These are phyloP conservation scores for Scedosporium dehoogii DNA, from an alignment of 2,329 filamentous ascomycete species.

Conservation along the genomic window DNA sequence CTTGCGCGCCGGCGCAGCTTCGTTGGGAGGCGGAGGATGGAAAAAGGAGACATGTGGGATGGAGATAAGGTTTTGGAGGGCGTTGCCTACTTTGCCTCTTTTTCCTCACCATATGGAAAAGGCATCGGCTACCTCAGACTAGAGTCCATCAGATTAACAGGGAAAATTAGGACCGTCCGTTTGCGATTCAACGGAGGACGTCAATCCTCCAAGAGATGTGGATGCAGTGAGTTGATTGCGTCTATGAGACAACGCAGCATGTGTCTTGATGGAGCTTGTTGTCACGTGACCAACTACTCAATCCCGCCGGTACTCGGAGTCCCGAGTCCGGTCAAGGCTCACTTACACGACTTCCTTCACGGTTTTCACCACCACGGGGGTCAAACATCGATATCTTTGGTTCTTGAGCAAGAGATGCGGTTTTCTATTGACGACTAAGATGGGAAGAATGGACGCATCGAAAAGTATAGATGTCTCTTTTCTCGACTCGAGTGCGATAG, in stretches of 20 bases:
- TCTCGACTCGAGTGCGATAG: too few species aligned
- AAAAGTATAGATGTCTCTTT: too few species aligned
- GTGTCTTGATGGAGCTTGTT: background rate
- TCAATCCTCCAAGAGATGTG: background rate
- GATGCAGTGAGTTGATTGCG: too few species aligned
- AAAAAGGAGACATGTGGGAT: constrained; percentile 23
- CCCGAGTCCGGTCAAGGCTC: too few species aligned
- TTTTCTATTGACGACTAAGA: too few species aligned
- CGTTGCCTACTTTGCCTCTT: background rate
- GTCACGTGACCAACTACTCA: background rate
- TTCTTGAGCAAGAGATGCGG: too few species aligned
- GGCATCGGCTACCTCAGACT: background rate
- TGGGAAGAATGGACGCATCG: too few species aligned
- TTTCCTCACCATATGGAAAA: background rate
- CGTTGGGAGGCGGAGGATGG: constrained; percentile 43
- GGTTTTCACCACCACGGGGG: too few species aligned
- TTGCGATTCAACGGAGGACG: background rate
- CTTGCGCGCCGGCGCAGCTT: constrained; percentile 48
- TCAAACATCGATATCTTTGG: too few species aligned
- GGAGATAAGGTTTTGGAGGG: background rate
- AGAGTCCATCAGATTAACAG: background rate
- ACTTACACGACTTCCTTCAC: too few species aligned
- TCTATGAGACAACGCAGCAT: background rate
- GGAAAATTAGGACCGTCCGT: background rate
- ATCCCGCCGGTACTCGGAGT: background rate